Percentiles rank a stretch among this genome's conserved stretches.
phyloP scores from a whole-genome alignment of 1,284 basidiomycete genomes.

The Leccinum pachyderme region DNA sequence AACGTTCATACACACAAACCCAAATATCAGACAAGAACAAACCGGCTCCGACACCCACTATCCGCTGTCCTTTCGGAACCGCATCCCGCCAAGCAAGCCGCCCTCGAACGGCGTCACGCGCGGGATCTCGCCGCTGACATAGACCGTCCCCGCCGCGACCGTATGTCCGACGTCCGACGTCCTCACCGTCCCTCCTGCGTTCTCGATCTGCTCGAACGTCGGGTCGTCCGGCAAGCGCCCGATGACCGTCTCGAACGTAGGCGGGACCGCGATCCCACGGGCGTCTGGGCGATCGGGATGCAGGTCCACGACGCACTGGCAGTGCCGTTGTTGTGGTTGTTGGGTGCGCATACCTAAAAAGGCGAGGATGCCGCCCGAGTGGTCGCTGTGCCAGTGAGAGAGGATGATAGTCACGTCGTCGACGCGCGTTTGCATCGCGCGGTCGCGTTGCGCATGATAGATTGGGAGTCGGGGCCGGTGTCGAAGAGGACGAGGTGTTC shows the following conservation, averaged over 20 bases:
- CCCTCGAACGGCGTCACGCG: conserved; percentile 64
- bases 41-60: conserved; percentile 66
- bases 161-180: conserved; percentile 57
- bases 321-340: conserved; percentile 11
- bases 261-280: conserved; percentile 69
- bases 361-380: conserved; percentile 70
- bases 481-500: conserved; percentile 65
- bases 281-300: conserved; percentile 74
- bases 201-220: conserved; percentile 61
- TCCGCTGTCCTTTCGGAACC: conserved; percentile 52
- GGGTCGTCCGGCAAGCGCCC: conserved; percentile 67
- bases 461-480: conserved; percentile 73
- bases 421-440: conserved; percentile 58
- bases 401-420: conserved; percentile 61
- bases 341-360: conserved; percentile 50
- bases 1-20: not conserved
- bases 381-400: conserved; percentile 85
- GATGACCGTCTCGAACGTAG: conserved; percentile 54
- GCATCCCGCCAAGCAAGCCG: conserved; percentile 65
- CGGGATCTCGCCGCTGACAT: conserved; percentile 79
- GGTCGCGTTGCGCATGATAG: conserved; percentile 66
- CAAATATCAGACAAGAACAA: conserved; percentile 13
- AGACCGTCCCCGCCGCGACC: conserved; percentile 59
- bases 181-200: conserved; percentile 55
- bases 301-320: conserved; percentile 57